phyloP scores from a whole-genome alignment of 108 stramenopile genomes.

The Pseudonitzschia multiseries region DNA sequence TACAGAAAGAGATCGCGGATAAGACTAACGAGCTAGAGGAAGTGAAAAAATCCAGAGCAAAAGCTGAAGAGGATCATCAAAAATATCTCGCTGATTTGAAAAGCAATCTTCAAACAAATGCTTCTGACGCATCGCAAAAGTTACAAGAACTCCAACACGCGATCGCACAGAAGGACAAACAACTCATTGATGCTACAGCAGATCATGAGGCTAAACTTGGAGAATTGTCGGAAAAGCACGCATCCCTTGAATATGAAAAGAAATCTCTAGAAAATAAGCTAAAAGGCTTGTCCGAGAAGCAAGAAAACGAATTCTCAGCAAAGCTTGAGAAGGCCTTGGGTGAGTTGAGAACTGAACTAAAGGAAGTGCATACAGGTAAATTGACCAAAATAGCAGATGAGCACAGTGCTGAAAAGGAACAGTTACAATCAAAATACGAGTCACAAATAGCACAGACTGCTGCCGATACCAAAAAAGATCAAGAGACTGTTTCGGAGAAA shows the following conservation, averaged over 20 bases:
- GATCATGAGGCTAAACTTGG: slow-evolving; percentile 14
- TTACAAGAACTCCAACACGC: not conserved
- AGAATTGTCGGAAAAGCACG: slow-evolving; percentile 17
- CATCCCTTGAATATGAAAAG: slow-evolving; percentile 25
- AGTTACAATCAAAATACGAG: slow-evolving; percentile 25
- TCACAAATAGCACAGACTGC: slow-evolving; percentile 27
- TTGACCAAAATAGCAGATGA: slow-evolving; percentile 23
- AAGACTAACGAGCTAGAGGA: not conserved
- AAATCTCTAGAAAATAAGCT: slow-evolving; percentile 12
- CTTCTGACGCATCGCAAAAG: not conserved
- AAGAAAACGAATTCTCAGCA: slow-evolving; percentile 1
- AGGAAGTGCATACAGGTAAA: slow-evolving; percentile 18
- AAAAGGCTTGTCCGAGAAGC: not conserved
- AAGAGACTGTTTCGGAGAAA: slow-evolving; percentile 28
- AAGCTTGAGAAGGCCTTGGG: slow-evolving; percentile 31
- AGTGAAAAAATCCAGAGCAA: slow-evolving; percentile 13
- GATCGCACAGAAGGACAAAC: not conserved
- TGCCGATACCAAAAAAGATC: slow-evolving; percentile 23
- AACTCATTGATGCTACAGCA: slow-evolving; percentile 5
- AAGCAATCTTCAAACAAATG: not conserved
- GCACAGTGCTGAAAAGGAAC: slow-evolving; percentile 31
- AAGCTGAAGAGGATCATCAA: not conserved
- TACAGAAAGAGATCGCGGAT: not conserved
- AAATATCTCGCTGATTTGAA: not conserved
- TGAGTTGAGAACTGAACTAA: slow-evolving; percentile 16